Evolutionary conservation across 179 eudicot genomes (phyloP), one percentile per base, ranked within the genome.

Genomic region (Corrigiola litoralis): DNA sequence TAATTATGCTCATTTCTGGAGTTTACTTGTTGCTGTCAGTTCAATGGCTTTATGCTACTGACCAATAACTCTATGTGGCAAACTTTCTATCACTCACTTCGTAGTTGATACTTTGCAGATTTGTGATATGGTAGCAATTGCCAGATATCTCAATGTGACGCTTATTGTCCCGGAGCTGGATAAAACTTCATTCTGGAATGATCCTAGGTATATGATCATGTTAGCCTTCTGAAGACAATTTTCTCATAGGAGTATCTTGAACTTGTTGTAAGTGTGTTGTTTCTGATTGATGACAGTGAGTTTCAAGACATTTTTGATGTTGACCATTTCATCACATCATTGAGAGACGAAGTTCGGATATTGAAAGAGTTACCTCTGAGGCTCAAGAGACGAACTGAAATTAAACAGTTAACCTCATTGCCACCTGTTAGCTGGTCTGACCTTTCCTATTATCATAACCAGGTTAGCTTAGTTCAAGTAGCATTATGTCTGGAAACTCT

Each of bases 121-220:
- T 66, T 88, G 95, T 74, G 95, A 88, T 79, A 88, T 88, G 95
- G 92, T 88, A 65, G 81, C 82, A 8, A 81, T 86, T 73, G 92
- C 95, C 33, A 78, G 86, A 79, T 67, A 88, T 69, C 70, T 86
- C 8, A 88, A 88, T 78, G 92, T 80, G 62, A 88, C 91, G 46
- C 87, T 88, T 16, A 72, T 88, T 52, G 95, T 88, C 34, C 92
- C 92, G 11, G 95, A 88, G 61, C 74, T 88, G 80, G 95, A 88
- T 73, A 88, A 86, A 80, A 69, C 83, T 25, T 88, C 95, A 18
- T 88, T 88, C 53, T 88, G 95, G 92, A 79, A 85, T 25, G 95
- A 88, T 75, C 84, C 87, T 34, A 88, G 95, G 95, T 85, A 54
- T 24, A 60, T 50, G 5, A 42, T 61, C 24, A 27, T 33, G 44